Base-by-base conservation (phyloP, 2,329 filamentous ascomycete species). In the Aspergillus intermedius region DNA sequence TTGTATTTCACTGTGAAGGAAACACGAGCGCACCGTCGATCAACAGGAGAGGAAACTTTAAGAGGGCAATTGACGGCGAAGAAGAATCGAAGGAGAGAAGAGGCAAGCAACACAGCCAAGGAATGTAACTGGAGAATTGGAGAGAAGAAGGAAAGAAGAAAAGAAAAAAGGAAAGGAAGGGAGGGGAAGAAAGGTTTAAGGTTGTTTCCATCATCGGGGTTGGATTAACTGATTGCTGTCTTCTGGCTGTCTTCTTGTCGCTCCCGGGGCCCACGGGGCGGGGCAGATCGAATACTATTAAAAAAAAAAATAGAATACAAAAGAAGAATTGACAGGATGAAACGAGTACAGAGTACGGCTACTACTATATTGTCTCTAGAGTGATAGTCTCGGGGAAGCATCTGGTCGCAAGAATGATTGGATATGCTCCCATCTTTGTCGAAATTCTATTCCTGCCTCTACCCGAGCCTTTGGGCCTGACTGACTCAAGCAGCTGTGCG, bases 101-200 rank as follows among this genome's bases (percentile, higher is more conserved):
- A 40, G 42, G 40, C 19, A 28, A 34, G 35, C 44, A 44, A 42
- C 17, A 45, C n/a, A 40, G 25, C 15, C 34, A 49, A n/a, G 19
- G 30, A 21, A 23, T 5, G 12, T n/a, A 37, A 21, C 32, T 13
- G 37, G 28, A 21, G 32, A n/a, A 45, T 46, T 32, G 37, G 44
- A 40, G 32, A 45, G 42, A 42, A 44, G 43, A 41, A 39, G 28
- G 28, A n/a, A 45, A 46, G 44, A 49, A 40, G 17, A 40, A 21
- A 3, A 19, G 17, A 40, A 4, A 19, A 40, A 19, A 15, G 37
- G 43, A 13, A 17, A 35, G 19, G 44, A 37, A 22, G 42, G 41
- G 25, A 30, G 34, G 5, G 23, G 28, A 41, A 45, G 42, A 34
- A 43, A 44, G 41, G 2, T 44, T 34, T 30, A 44, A 28, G 42